phyloP scores from a whole-genome alignment of 2,329 filamentous ascomycete species.

The Pezizomycotina sp. region DNA sequence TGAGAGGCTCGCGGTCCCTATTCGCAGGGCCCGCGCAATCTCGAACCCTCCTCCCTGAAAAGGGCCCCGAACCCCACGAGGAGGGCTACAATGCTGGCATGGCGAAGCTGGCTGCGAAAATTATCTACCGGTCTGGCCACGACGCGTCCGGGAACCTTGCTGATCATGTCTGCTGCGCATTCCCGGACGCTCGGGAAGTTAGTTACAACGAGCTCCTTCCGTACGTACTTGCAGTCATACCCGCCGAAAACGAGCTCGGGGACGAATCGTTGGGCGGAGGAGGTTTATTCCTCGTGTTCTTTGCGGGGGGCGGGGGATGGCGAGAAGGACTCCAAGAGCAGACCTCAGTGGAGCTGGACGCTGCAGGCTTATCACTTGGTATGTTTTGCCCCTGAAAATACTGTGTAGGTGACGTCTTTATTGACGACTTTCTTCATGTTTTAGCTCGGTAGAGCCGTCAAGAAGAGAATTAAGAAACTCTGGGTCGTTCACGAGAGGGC shows the following conservation, averaged over 20 bases:
- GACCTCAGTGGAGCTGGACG: constrained; percentile 41
- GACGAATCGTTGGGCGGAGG: constrained; percentile 28
- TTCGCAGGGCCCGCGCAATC: constrained; percentile 18
- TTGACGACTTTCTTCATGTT: background rate
- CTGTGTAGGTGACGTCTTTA: background rate
- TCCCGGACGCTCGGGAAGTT: constrained; percentile 38
- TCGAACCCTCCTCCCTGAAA: constrained; percentile 19
- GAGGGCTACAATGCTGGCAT: constrained; percentile 35
- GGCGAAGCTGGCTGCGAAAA: constrained; percentile 36
- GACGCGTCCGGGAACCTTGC: constrained; percentile 36
- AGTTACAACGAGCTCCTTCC: constrained; percentile 40
- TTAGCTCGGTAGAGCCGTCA: constrained; percentile 35
- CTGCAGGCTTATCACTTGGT: constrained; percentile 40
- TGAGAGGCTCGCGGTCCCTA: constrained; percentile 16
- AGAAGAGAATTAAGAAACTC: constrained; percentile 39
- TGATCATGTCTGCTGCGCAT: too few species aligned
- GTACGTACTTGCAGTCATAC: constrained; percentile 39
- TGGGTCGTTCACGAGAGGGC: constrained; percentile 43
- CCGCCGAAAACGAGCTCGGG: constrained; percentile 39
- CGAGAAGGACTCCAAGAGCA: constrained; percentile 28
- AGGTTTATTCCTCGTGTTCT: constrained; percentile 41
- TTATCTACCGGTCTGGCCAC: constrained; percentile 39
- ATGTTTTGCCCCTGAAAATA: constrained; percentile 5
- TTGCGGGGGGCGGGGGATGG: constrained; percentile 35
- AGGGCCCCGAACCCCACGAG: constrained; percentile 30